Evolutionary conservation across 2,329 filamentous ascomycete genomes (phyloP).

Genomic region (Teratosphaeria epicoccoides): DNA sequence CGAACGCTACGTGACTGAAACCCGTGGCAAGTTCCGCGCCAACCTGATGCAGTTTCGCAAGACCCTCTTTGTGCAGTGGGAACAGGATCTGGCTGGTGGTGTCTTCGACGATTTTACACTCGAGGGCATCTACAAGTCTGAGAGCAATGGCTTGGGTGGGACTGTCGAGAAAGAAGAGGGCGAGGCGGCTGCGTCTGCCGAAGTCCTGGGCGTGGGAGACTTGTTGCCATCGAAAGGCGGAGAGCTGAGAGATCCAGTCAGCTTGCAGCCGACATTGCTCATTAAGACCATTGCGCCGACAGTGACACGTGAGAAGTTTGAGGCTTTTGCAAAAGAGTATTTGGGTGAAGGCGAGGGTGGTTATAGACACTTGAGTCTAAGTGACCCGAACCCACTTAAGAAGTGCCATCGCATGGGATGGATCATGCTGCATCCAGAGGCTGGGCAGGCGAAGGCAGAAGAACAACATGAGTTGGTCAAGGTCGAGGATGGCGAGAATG

Average conservation of each 20-base stretch:
- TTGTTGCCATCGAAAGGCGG: slow-evolving; percentile 72
- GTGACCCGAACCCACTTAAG: slow-evolving; percentile 93
- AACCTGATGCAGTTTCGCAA: slow-evolving; percentile 73
- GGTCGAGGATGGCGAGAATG: slow-evolving; percentile 10
- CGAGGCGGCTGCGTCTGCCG: slow-evolving; percentile 80
- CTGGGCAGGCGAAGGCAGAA: slow-evolving; percentile 46
- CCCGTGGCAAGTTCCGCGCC: slow-evolving; percentile 61
- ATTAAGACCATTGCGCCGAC: slow-evolving; percentile 98
- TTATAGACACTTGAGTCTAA: slow-evolving; percentile 91
- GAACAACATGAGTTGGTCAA: neutral
- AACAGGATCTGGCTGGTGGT: slow-evolving; percentile 72
- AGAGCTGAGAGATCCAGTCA: slow-evolving; percentile 79
- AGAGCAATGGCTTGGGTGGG: slow-evolving; percentile 77
- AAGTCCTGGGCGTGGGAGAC: slow-evolving; percentile 86
- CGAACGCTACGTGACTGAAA: slow-evolving; percentile 81
- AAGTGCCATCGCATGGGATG: slow-evolving; percentile 96
- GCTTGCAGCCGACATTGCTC: slow-evolving; percentile 80
- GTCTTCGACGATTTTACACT: slow-evolving; percentile 90
- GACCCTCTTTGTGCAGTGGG: slow-evolving; percentile 74
- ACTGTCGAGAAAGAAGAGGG: slow-evolving; percentile 90
- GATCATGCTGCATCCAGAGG: slow-evolving; percentile 83
- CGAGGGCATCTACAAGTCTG: slow-evolving; percentile 86
- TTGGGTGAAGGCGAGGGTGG: slow-evolving; percentile 83
- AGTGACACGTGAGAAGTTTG: slow-evolving; percentile 84
- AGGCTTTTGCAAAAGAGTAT: slow-evolving; percentile 89